Evolutionary conservation across 2,329 filamentous ascomycete species (phyloP), one percentile per base, ranked within the genome.

Genomic region (Cryphonectria parasitica): DNA sequence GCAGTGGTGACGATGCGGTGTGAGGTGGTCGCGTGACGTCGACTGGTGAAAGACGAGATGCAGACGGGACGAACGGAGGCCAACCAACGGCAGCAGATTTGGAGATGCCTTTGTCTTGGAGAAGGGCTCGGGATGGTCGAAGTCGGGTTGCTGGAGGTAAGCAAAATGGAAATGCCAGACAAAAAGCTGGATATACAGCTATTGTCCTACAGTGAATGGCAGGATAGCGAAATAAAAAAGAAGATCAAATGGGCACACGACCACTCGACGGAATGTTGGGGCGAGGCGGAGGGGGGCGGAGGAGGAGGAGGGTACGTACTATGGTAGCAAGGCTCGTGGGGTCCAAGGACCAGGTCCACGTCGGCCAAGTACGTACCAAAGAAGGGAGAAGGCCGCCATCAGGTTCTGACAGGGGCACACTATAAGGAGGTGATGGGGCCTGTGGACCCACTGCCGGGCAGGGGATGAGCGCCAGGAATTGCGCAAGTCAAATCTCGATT

Each of bases 181-280:
- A 49, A 7, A 17, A 19, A 49, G 45, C 45, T 56, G 52, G 52
- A 56, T 56, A 28, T 56, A 49, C 45, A 39, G 11, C 11, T 49
- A n/a, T 49, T 49, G 45, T 49, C 11, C 19, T n/a, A 39, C 36
- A 39, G 36, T 11, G 11, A 39, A 56, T 25, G 52, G 25, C 13
- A 19, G 28, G 54, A 58, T 5, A 58, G 25, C 13, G 28, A 58
- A 17, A 58, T 10, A 34, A 58, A 34, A 28, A 31, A 31, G 28
- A 31, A 58, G 28, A 58, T 58, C 4, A 49, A 49, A n/a, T 49
- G n/a, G 54, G 54, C 54, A 58, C 54, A 58, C 54, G 54, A 58
- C 54, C 54, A 31, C 54, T 13, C 25, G 15, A 31, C 54, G 54
- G 25, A 31, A 58, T 28, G 52, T n/a, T 56, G 52, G 52, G 45